phyloP scores from a whole-genome alignment of 257 asterid genomes.

The Penstemon davidsonii region DNA sequence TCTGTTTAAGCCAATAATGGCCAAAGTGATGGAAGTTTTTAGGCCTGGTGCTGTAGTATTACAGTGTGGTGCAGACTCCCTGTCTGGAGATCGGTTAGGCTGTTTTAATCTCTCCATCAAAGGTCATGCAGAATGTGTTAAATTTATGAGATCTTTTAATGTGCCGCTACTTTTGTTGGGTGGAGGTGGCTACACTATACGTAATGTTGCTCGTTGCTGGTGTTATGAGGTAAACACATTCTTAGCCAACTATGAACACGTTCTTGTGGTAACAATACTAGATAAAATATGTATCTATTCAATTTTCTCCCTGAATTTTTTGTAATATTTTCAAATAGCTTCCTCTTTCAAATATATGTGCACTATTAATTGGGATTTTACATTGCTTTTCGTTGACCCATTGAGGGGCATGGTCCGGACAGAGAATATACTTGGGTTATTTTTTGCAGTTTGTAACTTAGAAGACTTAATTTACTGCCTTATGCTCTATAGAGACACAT shows the following conservation, averaged over 20 bases:
- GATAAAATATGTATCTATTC: no score
- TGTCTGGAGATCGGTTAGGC: constrained; percentile 62
- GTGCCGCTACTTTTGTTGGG: constrained; percentile 58
- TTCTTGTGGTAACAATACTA: background rate
- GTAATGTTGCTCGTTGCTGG: constrained; percentile 69
- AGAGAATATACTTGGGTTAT: no score
- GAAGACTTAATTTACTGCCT: no score
- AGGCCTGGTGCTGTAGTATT: constrained; percentile 59
- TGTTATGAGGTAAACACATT: constrained; percentile 53
- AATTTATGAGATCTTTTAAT: constrained; percentile 55
- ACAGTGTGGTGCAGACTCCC: constrained; percentile 67
- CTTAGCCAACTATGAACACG: background rate
- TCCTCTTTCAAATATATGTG: background rate
- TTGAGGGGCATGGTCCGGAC: background rate
- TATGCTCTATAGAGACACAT: no score
- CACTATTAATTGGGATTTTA: background rate
- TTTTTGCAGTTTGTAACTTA: no score
- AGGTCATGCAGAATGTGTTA: constrained; percentile 11
- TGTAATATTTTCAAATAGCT: background rate
- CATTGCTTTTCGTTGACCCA: background rate
- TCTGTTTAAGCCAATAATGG: constrained; percentile 59
- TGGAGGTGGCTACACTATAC: constrained; percentile 66
- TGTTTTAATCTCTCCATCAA: constrained; percentile 61
- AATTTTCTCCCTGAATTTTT: background rate
- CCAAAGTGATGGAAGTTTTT: constrained; percentile 59